Base-by-base conservation (phyloP, 306 rosid genomes). In the Vicia villosa region DNA sequence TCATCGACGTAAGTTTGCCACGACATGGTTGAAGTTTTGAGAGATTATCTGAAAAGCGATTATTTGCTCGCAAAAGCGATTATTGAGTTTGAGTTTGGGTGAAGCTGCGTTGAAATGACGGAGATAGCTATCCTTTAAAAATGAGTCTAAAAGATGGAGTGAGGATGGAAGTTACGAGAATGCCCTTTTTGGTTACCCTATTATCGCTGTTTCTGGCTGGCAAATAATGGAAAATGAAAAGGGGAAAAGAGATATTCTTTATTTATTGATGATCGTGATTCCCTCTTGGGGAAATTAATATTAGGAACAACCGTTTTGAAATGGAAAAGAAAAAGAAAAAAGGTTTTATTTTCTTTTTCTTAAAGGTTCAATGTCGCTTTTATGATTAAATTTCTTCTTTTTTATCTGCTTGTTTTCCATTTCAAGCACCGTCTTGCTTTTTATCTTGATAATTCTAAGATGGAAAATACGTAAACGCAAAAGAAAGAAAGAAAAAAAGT, bases 1-100 rank as follows among this genome's bases (percentile, higher is more conserved):
- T 91, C 97, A 47, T 91, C 97, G 4, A 91, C 96, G 58, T 91
- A 91, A 4, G 87, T n/a, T 72, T 91, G 96, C 97, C 96, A 91
- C 89, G 97, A 91, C 97, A 91, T 90, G 78, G 63, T 70, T 52
- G 8, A 10, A 52, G 4, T 8, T 6, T 26, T 22, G 73, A 15
- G 79, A 16, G 41, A 9, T 75, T 75, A 66, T 67, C 66, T 42
- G 16, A 37, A 17, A 28, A 8, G 46, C 37, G 37, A 32, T 30
- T 30, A 36, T 60, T 60, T 16, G 36, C 14, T 30, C 24, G 50
- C 20, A 64, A 68, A 42, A 32, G 22, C 69, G 36, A 30, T 32
- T 32, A 32, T 32, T 6, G 37, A 32, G 37, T 26, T 66, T 68
- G 69, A 62, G 14, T 69, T 61, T 67, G 45, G 15, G 40, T 30